These are phyloP conservation scores for Aspergillus tanneri DNA, from an alignment of 2,329 filamentous ascomycete genomes.

Conservation along the genomic window DNA sequence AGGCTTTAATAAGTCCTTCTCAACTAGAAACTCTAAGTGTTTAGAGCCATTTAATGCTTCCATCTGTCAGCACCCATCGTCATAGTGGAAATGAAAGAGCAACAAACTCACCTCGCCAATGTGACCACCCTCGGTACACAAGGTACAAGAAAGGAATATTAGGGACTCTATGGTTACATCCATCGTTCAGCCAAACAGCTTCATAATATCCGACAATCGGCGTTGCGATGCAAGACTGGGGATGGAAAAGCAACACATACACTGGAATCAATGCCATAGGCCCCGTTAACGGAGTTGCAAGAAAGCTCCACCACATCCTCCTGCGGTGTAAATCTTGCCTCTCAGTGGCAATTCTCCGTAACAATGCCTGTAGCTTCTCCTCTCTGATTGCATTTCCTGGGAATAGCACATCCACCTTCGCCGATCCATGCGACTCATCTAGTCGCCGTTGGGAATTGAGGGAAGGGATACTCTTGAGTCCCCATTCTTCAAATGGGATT, in stretches of 20 bases:
- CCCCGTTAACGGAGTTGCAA: constrained; percentile 77
- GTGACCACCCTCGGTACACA: constrained; percentile 82
- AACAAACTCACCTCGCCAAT: constrained; percentile 65
- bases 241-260: constrained; percentile 56
- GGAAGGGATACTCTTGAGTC: constrained; percentile 87
- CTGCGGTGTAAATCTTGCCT: constrained; percentile 73
- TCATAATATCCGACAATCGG: background rate
- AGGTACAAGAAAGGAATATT: constrained; percentile 98
- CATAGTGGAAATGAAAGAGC: constrained; percentile 13
- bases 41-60: constrained; percentile 75
- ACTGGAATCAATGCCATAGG: constrained; percentile 83
- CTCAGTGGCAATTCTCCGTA: constrained; percentile 73
- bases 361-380: constrained; percentile 62
- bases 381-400: constrained; percentile 68
- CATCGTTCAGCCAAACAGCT: background rate
- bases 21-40: constrained; percentile 77
- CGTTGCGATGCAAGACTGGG: background rate
- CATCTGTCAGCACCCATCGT: constrained; percentile 12
- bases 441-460: constrained; percentile 65
- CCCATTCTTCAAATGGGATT: constrained; percentile 97
- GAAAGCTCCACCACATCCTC: constrained; percentile 75
- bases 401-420: constrained; percentile 68
- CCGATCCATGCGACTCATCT: constrained; percentile 63
- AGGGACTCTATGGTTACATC: constrained; percentile 61
- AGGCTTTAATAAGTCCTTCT: constrained; percentile 67